Conservation (phyloP, 306 rosid species). For the Acacia confusa region DNA sequence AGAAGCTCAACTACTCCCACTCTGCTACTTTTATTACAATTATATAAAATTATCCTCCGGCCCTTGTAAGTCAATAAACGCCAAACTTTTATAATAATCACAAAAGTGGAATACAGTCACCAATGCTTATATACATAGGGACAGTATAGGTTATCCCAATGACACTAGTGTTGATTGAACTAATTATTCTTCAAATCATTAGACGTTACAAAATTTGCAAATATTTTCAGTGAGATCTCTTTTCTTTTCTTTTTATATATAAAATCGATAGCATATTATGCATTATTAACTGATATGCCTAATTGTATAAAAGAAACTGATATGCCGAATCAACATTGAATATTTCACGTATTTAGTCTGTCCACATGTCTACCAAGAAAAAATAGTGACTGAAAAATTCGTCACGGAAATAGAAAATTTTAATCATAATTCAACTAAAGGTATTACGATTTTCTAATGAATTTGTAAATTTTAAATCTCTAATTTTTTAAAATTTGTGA, state of each 20-base stretch:
- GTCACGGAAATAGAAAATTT: too few relatives aligned
- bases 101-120: background rate
- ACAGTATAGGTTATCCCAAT: background rate
- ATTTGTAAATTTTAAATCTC: background rate
- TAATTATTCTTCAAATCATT: background rate
- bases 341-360: background rate
- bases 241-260: background rate
- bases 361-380: background rate
- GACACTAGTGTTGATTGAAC: background rate
- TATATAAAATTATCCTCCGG: background rate
- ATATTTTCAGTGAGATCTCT: background rate
- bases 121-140: background rate
- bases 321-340: background rate
- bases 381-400: background rate
- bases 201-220: background rate
- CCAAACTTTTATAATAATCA: background rate
- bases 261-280: background rate
- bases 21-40: background rate
- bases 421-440: background rate
- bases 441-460: background rate
- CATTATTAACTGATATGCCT: background rate
- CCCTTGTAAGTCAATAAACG: constrained; percentile 1
- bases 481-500: too few relatives aligned
- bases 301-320: too few relatives aligned
- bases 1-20: constrained; percentile 11